phyloP scores from a whole-genome alignment of 2,329 filamentous ascomycete species.

The Periconia digitata region DNA sequence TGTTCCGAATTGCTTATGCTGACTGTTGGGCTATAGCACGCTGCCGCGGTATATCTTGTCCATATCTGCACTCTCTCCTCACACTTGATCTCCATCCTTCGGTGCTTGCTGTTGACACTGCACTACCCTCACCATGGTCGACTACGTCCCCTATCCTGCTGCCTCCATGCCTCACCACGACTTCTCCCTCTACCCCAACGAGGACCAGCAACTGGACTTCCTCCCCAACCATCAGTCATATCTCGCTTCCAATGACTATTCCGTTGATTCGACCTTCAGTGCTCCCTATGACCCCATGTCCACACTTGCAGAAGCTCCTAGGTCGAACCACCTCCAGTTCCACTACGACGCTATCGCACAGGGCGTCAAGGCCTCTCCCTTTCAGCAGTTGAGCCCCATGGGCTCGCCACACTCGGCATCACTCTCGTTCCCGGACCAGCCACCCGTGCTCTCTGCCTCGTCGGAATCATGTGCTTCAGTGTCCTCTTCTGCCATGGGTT shows the following conservation, averaged over 20 bases:
- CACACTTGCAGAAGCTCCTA: constrained; percentile 33
- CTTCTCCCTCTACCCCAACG: constrained; percentile 42
- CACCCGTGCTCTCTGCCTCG: constrained; percentile 50
- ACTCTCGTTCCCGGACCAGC: constrained; percentile 51
- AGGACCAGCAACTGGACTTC: constrained; percentile 37
- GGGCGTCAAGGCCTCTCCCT: constrained; percentile 40
- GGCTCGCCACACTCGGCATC: constrained; percentile 49
- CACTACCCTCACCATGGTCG: constrained; percentile 33
- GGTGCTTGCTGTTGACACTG: constrained; percentile 1
- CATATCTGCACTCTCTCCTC: constrained; percentile 8
- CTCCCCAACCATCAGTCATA: constrained; percentile 29
- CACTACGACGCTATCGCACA: constrained; percentile 39
- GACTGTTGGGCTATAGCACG: constrained; percentile 22
- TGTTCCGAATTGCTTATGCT: constrained; percentile 29
- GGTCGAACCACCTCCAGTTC: constrained; percentile 40
- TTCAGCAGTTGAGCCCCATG: constrained; percentile 40
- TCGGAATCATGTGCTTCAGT: constrained; percentile 56
- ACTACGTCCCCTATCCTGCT: constrained; percentile 33
- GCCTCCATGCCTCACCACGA: constrained; percentile 39
- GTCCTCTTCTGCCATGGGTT: constrained; percentile 54
- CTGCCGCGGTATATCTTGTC: constrained; percentile 17
- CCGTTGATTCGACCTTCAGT: constrained; percentile 41
- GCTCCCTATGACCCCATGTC: constrained; percentile 38
- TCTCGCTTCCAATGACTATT: constrained; percentile 28
- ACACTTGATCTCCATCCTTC: neutral